phyloP scores from a whole-genome alignment of 2,329 filamentous ascomycete species.

The Calonectria fujianensis region DNA sequence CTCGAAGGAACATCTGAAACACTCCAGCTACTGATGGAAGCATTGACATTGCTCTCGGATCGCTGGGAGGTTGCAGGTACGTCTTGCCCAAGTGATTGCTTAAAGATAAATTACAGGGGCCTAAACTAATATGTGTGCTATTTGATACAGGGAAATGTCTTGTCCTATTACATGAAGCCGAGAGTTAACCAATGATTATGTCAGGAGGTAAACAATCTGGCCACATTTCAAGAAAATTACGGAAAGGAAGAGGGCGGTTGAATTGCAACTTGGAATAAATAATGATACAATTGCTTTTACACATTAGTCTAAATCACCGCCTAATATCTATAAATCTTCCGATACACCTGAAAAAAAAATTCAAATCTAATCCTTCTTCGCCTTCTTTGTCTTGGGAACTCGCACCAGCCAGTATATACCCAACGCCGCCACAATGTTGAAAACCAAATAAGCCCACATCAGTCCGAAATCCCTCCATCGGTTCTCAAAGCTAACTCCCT shows the following conservation, averaged over 20 bases:
- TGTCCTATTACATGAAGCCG: background rate
- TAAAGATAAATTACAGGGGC: background rate
- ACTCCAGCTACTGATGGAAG: background rate
- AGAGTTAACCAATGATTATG: background rate
- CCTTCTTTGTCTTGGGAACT: constrained; percentile 54
- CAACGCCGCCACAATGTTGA: constrained; percentile 69
- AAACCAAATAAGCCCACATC: constrained; percentile 70
- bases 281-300: background rate
- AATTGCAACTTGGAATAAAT: background rate
- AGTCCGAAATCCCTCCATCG: constrained; percentile 75
- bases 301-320: background rate
- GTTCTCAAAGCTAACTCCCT: constrained; percentile 66
- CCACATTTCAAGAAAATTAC: background rate
- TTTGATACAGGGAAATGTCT: constrained; percentile 10
- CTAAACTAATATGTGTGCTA: background rate
- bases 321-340: background rate
- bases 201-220: background rate
- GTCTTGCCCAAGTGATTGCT: background rate
- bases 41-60: constrained; percentile 19
- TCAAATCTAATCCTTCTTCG: constrained; percentile 9
- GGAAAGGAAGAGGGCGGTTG: background rate
- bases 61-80: constrained; percentile 29
- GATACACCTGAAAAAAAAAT: background rate
- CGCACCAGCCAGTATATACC: constrained; percentile 67
- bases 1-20: constrained; percentile 16